Evolutionary conservation across 257 asterid species (phyloP), one percentile per base, ranked within the genome.

Genomic region (Fraxinus excelsior): DNA sequence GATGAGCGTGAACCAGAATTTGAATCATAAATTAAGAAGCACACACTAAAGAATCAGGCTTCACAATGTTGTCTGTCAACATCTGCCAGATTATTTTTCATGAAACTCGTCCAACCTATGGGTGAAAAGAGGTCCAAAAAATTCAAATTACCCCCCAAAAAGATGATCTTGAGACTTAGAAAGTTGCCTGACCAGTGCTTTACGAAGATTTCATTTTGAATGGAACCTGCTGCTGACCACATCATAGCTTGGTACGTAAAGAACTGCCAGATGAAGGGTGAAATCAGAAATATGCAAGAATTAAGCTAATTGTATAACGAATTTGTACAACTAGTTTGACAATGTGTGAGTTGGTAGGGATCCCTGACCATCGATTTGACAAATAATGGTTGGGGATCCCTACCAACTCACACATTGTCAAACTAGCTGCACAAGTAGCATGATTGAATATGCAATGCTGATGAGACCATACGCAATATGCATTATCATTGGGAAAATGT

Each of bases 231-330:
- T 32, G 91, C 87, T 81, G 70, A 95, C 89, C 0, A 84, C 71
- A 9, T 90, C 98, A 18, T 95, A 92, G 85, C 90, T 88, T 67
- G 98, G 97, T 71, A 92, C 81, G 77, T 85, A 85, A 70, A 87
- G 86, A 86, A 91, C 98, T 95, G 97, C 81, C 14, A 79, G 42
- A 75, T 23, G 82, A 35, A 31, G 13, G 66, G 25, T 29, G 51
- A 14, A 67, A 73, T 81, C 19, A 76, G 73, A 70, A 18, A 77
- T 40, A 53, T 2, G 25, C 25, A 44, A 67, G 11, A 7, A 37
- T 37, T 37, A 37, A 37, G 40, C 40, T 7, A 7, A 0, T n/a
- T n/a, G n/a, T n/a, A n/a, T n/a, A n/a, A n/a, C n/a, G n/a, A n/a
- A n/a, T n/a, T n/a, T n/a, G n/a, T n/a, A n/a, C n/a, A n/a, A n/a